These are phyloP conservation scores for Tieghemiomyces parasiticus DNA, from an alignment of 192 early-diverging fungal genomes.

Conservation along the genomic window DNA sequence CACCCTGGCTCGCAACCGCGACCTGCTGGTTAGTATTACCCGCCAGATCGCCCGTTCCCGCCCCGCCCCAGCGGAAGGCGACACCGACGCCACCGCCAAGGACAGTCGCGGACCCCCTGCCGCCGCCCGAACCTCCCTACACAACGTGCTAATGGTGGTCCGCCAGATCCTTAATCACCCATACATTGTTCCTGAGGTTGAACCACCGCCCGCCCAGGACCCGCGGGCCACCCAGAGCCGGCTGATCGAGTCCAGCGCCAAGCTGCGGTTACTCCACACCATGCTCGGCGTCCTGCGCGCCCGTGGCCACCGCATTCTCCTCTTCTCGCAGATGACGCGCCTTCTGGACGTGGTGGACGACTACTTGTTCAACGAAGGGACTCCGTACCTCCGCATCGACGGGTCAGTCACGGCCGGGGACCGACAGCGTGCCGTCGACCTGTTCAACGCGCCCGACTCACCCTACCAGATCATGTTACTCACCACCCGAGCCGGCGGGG, in stretches of 20 bases:
- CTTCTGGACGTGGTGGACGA: constrained; percentile 70
- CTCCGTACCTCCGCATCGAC: constrained; percentile 37
- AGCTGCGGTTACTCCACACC: constrained; percentile 42
- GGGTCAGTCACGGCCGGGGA: constrained; percentile 51
- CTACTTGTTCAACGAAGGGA: constrained; percentile 31
- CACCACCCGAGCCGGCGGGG: constrained; percentile 66
- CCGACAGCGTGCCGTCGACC: constrained; percentile 60
- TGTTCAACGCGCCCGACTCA: constrained; percentile 42
- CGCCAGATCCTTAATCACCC: constrained; percentile 60
- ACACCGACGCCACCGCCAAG: background rate
- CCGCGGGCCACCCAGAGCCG: constrained; percentile 25
- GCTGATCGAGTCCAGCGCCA: constrained; percentile 49
- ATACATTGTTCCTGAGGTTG: constrained; percentile 41
- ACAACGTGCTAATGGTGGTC: constrained; percentile 47
- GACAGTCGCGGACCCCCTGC: background rate
- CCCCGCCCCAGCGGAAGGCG: constrained; percentile 15
- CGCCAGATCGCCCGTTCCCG: constrained; percentile 19
- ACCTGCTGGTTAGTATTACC: constrained; percentile 29
- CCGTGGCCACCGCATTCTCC: constrained; percentile 29
- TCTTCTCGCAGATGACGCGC: constrained; percentile 80
- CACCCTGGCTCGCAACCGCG: constrained; percentile 36
- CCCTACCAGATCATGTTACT: constrained; percentile 47
- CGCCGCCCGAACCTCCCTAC: constrained; percentile 1
- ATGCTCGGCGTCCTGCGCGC: constrained; percentile 51
- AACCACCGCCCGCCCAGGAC: constrained; percentile 20